Base-by-base conservation (phyloP, 345 rosid species). In the Combretum micranthum region DNA sequence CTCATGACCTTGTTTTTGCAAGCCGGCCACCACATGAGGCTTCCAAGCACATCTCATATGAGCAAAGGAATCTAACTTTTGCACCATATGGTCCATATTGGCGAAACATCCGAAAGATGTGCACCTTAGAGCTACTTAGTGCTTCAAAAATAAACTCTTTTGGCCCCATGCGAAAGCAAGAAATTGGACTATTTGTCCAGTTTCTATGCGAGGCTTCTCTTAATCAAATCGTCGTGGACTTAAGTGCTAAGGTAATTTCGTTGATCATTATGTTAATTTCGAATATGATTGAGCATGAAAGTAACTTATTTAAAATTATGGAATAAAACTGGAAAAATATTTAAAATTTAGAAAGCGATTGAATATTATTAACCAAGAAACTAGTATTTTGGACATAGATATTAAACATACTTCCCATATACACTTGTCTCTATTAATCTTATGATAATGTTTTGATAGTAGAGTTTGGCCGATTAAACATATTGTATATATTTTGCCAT, bases 101-200 rank as follows among this genome's bases (percentile, higher is more conserved):
- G 83, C 66, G 77, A 2, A 65, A 49, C 21, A 42, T 58, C 9
- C 75, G 77, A 16, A 78, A 71, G 57, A 60, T 78, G 69, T 78
- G 83, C 51, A 75, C 73, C 0, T 44, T 78, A 0, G 68, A 78
- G 55, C 49, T 75, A 50, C 72, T 72, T 13, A 72, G 71, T 56
- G 52, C n/a, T 47, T 44, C n/a, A 0, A 74, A 78, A 20, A 60
- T 74, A 15, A 63, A 52, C 6, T 55, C 68, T 25, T 74, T 78
- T 53, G 52, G 1, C 62, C 3, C 52, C 25, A 49, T 63, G 55
- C 65, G 77, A 39, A 70, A 57, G 37, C 61, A 78, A 37, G 77
- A 68, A 65, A 50, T 78, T 7, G 63, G 50, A 8, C 57, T 58
- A 16, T 52, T 77, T 52, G 55, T 83, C 9, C 25, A 58, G 17